Conservation (phyloP, 2,329 filamentous ascomycete genomes). For the Calonectria ilicicola region DNA sequence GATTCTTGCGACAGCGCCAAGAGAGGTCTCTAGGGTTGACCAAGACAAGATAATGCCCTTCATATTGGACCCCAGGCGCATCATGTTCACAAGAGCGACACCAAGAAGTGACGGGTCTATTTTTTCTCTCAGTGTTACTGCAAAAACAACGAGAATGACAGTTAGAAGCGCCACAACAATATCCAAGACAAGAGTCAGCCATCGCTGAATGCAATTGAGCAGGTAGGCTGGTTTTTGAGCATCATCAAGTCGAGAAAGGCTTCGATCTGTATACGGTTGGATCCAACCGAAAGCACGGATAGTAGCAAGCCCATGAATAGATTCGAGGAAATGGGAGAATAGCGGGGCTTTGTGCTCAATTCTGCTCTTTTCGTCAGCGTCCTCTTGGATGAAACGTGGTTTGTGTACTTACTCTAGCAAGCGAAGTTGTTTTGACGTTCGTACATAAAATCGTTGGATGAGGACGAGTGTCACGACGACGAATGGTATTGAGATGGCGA, state of each 20-base stretch:
- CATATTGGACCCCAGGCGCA: constrained; percentile 42
- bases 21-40: constrained; percentile 46
- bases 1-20: constrained; percentile 46
- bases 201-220: constrained; percentile 63
- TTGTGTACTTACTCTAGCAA: constrained; percentile 56
- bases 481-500: constrained; percentile 58
- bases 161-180: constrained; percentile 63
- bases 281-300: constrained; percentile 56
- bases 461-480: constrained; percentile 55
- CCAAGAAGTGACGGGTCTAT: constrained; percentile 49
- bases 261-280: constrained; percentile 51
- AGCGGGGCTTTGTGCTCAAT: constrained; percentile 49
- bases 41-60: constrained; percentile 44
- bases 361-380: constrained; percentile 23
- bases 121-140: constrained; percentile 48
- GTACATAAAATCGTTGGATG: constrained; percentile 65
- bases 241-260: constrained; percentile 52
- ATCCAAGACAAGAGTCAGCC: constrained; percentile 64
- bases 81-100: constrained; percentile 52
- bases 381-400: too few species aligned
- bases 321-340: constrained; percentile 49
- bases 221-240: constrained; percentile 67
- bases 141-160: constrained; percentile 51
- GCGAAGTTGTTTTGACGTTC: constrained; percentile 66
- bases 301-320: constrained; percentile 45